phyloP scores from a whole-genome alignment of 208 protist species.

The Acanthamoeba quina region DNA sequence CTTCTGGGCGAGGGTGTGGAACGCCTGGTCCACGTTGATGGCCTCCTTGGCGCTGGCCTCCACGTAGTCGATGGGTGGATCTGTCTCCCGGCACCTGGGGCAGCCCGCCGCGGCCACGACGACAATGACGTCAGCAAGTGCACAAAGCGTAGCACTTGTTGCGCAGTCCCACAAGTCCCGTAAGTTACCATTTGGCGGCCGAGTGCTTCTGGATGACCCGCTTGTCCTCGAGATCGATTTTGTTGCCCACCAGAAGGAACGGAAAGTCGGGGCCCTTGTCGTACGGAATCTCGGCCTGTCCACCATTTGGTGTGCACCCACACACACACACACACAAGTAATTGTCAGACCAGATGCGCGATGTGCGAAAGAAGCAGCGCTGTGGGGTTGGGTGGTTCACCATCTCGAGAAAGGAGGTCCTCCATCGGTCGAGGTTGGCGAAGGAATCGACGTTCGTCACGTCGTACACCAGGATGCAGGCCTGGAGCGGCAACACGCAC shows the following conservation, averaged over 20 bases:
- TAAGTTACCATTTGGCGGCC: background rate
- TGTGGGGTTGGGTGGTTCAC: no score
- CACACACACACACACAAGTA: no score
- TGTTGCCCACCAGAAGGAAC: slow-evolving; percentile 87
- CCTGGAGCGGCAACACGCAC: slow-evolving; percentile 29
- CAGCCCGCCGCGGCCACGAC: no score
- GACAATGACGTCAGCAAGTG: no score
- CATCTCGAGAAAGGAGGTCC: slow-evolving; percentile 74
- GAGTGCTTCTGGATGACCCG: background rate
- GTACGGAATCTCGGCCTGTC: slow-evolving; percentile 1
- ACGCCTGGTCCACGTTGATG: slow-evolving; percentile 54
- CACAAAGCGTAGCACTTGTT: no score
- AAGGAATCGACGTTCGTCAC: slow-evolving; percentile 81
- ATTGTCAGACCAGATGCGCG: background rate
- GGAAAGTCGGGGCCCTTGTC: slow-evolving; percentile 79
- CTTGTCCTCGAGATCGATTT: slow-evolving; percentile 80
- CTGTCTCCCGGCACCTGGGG: background rate
- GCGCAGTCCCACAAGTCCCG: no score
- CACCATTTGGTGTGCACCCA: no score
- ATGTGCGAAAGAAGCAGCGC: background rate
- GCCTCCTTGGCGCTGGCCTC: slow-evolving; percentile 56
- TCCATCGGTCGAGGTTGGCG: slow-evolving; percentile 83
- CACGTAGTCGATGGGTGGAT: slow-evolving; percentile 16
- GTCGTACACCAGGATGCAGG: slow-evolving; percentile 85
- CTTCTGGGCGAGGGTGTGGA: slow-evolving; percentile 37